Evolutionary conservation across 108 stramenopile genomes (phyloP).

Genomic region (Cyclotella atomus): DNA sequence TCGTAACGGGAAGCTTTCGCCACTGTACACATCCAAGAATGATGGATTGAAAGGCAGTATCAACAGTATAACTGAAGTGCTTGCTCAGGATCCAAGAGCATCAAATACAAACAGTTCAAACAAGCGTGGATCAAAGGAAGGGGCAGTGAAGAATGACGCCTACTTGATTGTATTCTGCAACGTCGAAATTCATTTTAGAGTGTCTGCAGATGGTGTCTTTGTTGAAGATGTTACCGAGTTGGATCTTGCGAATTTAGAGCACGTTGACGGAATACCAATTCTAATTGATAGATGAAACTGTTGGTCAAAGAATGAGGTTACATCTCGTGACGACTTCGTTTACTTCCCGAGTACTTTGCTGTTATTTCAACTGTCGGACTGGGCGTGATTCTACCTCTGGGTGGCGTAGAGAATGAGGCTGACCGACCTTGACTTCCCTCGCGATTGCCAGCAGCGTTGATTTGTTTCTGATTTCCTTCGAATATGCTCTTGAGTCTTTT

Average conservation of each 20-base stretch:
- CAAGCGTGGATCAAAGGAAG: constrained; percentile 54
- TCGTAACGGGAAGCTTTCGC: constrained; percentile 47
- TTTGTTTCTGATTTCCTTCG: background rate
- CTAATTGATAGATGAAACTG: constrained; percentile 3
- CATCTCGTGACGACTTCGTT: background rate
- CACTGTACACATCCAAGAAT: constrained; percentile 59
- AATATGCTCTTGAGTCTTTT: background rate
- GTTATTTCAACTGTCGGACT: background rate
- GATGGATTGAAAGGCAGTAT: constrained; percentile 50
- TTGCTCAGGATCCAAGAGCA: constrained; percentile 82
- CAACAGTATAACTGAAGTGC: constrained; percentile 61
- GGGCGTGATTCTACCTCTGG: background rate
- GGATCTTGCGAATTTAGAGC: constrained; percentile 24
- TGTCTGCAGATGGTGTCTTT: constrained; percentile 23
- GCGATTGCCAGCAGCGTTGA: background rate
- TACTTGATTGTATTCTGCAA: constrained; percentile 52
- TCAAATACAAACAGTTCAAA: constrained; percentile 69
- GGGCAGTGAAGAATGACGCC: constrained; percentile 1
- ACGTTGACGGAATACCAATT: constrained; percentile 52
- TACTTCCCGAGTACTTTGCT: background rate
- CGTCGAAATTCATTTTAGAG: constrained; percentile 44
- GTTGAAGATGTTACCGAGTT: constrained; percentile 32
- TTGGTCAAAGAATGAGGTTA: background rate
- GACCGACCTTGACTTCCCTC: background rate
- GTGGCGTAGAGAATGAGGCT: no score